These are phyloP conservation scores for Porphyra umbilicalis DNA, from an alignment of 31 red algal genomes.

Conservation along the genomic window DNA sequence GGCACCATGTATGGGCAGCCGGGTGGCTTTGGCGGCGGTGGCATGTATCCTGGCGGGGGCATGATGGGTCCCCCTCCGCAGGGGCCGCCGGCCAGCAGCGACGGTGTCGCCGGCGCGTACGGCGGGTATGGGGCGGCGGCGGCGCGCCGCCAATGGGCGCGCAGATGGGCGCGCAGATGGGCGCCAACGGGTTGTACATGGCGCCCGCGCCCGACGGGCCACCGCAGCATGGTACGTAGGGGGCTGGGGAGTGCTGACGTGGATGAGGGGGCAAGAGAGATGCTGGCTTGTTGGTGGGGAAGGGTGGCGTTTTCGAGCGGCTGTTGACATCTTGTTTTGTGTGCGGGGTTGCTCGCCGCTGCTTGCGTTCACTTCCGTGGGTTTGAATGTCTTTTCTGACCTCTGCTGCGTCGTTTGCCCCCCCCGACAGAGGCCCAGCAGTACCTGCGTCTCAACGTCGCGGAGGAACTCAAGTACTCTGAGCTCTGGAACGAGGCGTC, in stretches of 20 bases:
- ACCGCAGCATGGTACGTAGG: neutral
- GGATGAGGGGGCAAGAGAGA: neutral
- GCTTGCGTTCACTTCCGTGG: no score
- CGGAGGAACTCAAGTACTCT: constrained; percentile 46
- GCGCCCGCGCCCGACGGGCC: neutral
- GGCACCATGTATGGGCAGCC: neutral
- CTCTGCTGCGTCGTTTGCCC: no score
- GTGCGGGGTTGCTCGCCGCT: neutral
- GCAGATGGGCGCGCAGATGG: constrained; percentile 2
- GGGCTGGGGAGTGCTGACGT: neutral
- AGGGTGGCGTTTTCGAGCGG: neutral
- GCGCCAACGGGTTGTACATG: constrained; percentile 1
- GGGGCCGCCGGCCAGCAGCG: neutral
- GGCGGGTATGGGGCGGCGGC: neutral
- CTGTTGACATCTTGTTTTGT: no score
- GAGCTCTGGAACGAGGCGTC: constrained; percentile 60
- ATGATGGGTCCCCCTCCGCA: neutral
- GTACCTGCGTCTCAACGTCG: constrained; percentile 56
- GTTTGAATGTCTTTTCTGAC: no score
- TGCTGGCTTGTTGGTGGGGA: neutral
- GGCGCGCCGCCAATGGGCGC: no score
- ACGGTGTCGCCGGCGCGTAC: neutral
- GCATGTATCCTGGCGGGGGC: neutral
- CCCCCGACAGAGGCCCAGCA: constrained; percentile 31
- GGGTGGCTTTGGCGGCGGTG: neutral